Conservation (phyloP, 1,284 basidiomycete genomes). For the Rhodotorula sp. region DNA sequence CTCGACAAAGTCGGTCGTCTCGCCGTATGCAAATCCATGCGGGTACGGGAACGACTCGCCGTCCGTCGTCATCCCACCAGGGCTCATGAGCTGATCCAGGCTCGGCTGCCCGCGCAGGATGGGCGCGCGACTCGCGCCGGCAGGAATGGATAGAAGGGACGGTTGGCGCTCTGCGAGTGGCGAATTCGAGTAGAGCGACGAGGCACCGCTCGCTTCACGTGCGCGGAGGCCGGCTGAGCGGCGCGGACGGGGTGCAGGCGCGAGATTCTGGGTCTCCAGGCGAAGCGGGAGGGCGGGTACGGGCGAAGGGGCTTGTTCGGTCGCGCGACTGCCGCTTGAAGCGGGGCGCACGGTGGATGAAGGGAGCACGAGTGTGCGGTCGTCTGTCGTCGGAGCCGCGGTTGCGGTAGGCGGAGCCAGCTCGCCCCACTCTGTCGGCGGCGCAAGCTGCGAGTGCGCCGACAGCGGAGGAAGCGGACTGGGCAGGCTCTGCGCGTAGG, state of each 20-base stretch:
- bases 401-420: not conserved
- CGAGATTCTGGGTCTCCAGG: no score
- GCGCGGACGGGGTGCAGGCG: not conserved
- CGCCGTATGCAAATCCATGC: not conserved
- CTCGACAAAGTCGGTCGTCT: slow-evolving; percentile 23
- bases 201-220: not conserved
- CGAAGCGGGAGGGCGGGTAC: no score
- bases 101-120: not conserved
- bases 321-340: not conserved
- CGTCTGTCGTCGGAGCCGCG: not conserved
- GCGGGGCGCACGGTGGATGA: no score
- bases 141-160: not conserved
- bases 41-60: not conserved
- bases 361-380: not conserved
- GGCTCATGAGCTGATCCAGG: not conserved
- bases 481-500: slow-evolving; percentile 25
- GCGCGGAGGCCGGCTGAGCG: not conserved
- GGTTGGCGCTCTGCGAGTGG: not conserved
- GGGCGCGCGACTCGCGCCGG: no score
- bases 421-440: not conserved
- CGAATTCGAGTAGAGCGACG: not conserved
- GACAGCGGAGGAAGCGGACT: slow-evolving; percentile 16
- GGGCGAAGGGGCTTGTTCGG: not conserved
- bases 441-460: not conserved
- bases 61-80: not conserved